Conservation (phyloP, 2,329 filamentous ascomycete species). For the Arachnomyces sp. region DNA sequence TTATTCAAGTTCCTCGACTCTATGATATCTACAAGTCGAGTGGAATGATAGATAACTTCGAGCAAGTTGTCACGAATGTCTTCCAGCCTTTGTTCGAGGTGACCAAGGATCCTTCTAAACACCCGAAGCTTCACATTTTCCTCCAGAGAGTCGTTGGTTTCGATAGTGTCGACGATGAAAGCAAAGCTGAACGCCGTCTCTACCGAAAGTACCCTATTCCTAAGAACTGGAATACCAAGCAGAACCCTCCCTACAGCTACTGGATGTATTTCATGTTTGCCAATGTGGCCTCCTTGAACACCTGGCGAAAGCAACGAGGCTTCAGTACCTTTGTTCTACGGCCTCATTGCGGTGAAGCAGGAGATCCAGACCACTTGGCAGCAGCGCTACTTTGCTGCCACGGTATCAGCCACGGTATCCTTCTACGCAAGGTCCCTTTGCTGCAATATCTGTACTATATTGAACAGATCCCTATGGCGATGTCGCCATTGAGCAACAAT, state of each 20-base stretch:
- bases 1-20: slow-evolving; percentile 87
- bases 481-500: slow-evolving; percentile 99
- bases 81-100: slow-evolving; percentile 94
- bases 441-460: slow-evolving; percentile 97
- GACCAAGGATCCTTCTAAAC: slow-evolving; percentile 73
- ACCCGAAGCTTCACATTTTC: slow-evolving; percentile 91
- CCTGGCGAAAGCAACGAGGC: slow-evolving; percentile 79
- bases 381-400: slow-evolving; percentile 87
- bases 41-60: slow-evolving; percentile 77
- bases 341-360: slow-evolving; percentile 93
- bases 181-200: slow-evolving; percentile 88
- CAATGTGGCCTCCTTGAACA: slow-evolving; percentile 86
- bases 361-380: slow-evolving; percentile 91
- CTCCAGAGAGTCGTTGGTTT: slow-evolving; percentile 92
- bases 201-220: slow-evolving; percentile 93
- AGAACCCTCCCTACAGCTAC: slow-evolving; percentile 97
- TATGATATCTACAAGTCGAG: slow-evolving; percentile 94
- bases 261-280: slow-evolving; percentile 98
- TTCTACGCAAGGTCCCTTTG: slow-evolving; percentile 86
- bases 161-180: slow-evolving; percentile 96
- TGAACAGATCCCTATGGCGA: slow-evolving; percentile 95
- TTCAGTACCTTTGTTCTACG: slow-evolving; percentile 94
- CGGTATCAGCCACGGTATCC: slow-evolving; percentile 90
- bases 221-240: slow-evolving; percentile 77
- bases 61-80: slow-evolving; percentile 81